A percentile compares a stretch with the other conserved stretches of the same genome.
Conservation (phyloP, 2,329 filamentous ascomycete species). For the Cercospora sp. region DNA sequence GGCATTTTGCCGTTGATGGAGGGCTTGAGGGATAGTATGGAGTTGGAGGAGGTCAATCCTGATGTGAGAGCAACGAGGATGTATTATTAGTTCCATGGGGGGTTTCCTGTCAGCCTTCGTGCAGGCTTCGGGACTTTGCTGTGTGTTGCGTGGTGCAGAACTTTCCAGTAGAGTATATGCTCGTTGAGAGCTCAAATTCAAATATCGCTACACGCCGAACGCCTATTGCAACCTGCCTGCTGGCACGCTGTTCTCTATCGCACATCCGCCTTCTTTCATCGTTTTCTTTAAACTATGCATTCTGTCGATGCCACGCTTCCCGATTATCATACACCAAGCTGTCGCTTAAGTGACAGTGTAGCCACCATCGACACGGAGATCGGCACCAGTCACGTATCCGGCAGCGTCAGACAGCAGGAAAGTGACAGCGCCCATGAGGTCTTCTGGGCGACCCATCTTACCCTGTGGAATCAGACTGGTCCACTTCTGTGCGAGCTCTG, state of each 20-base stretch:
- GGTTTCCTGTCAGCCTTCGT: no score
- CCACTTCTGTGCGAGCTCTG: slow-evolving; percentile 86
- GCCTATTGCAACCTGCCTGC: background rate
- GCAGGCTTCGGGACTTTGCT: no score
- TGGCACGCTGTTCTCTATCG: background rate
- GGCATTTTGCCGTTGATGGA: slow-evolving; percentile 42
- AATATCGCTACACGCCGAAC: background rate
- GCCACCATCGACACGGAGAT: slow-evolving; percentile 47
- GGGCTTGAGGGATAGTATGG: slow-evolving; percentile 39
- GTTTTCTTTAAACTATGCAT: background rate
- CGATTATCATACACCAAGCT: background rate
- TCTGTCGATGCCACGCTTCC: background rate
- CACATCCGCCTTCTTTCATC: background rate
- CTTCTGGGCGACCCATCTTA: slow-evolving; percentile 88
- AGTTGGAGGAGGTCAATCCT: slow-evolving; percentile 42
- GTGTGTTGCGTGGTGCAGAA: background rate
- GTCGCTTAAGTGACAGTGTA: slow-evolving; percentile 42
- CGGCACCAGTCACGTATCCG: slow-evolving; percentile 63
- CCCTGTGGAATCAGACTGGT: slow-evolving; percentile 87
- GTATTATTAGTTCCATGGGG: slow-evolving; percentile 14
- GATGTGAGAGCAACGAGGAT: slow-evolving; percentile 37
- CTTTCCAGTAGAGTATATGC: background rate
- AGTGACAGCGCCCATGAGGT: slow-evolving; percentile 89
- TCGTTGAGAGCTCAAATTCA: background rate
- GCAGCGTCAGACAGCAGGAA: slow-evolving; percentile 81